Base-by-base conservation (phyloP, 1,284 basidiomycete genomes). In the Moesziomyces antarcticus region DNA sequence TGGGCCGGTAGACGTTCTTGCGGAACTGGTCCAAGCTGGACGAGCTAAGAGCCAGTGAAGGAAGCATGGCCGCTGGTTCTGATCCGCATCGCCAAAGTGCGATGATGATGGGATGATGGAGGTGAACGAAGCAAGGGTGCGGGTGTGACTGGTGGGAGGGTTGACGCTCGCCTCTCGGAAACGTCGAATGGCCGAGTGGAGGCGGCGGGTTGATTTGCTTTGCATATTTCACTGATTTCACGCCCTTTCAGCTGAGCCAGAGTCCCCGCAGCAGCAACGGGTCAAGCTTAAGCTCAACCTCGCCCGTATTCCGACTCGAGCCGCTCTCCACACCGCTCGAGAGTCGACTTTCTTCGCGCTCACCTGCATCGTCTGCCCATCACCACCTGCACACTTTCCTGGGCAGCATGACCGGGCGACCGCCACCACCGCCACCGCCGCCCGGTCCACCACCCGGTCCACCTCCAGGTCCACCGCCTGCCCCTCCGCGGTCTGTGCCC, bases 11-110 rank as follows among this genome's bases (percentile, higher is more conserved):
- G 54, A 78, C 56, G 46, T 67, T 63, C 20, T 52, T 61, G 20
- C 73, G 73, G 35, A 78, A 78, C 35, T 61, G 57, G 25, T 78
- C 76, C 21, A 78, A 37, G 24, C 70, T 76, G 18, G 69, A 68
- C 13, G 55, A 49, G 56, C 55, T 70, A 20, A 69, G 66, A 2
- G 54, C 43, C 22, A 69, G 49, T 11, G 63, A 66, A 4, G 70
- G 64, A 14, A 67, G 64, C 70, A 73, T 72, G 51, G 50, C n/a
- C 24, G 14, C 24, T 20, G 21, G 5, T 24, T 25, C 16, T 20
- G 21, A 14, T 24, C 46, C 24, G 46, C 46, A 24, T 48, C 20
- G 30, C 21, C 14, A 13, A 33, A 33, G 30, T 33, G 30, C 30
- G 30, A 11, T 3, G n/a, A 25, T 27, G 9, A 22, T 10, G 21